Base-by-base conservation (phyloP, 345 rosid genomes). In the Salix arbutifolia region DNA sequence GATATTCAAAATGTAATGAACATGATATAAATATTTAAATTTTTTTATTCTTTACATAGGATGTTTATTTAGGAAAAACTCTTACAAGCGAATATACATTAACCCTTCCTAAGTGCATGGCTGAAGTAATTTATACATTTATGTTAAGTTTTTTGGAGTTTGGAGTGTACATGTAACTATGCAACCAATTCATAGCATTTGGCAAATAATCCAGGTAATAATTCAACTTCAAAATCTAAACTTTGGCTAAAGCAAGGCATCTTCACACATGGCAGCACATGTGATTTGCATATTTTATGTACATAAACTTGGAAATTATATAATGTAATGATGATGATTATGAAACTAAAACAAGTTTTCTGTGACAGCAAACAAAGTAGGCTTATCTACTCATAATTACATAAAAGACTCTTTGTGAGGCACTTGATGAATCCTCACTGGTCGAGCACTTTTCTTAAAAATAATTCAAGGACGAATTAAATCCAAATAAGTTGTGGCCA, bases 251-350 rank as follows among this genome's bases (percentile, higher is more conserved):
- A 58, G 64, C 50, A 42, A 50, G 40, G 62, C 31, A 70, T 70
- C 73, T 70, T 50, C 56, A 70, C 73, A 70, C 25, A 70, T 28
- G 73, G 73, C 0, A 46, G n/a, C 38, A 44, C 60, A 69, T 69
- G 58, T 16, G 7, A 30, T 18, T 46, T 30, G 42, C n/a, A 18
- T 48, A 70, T 18, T 70, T 70, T 48, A 8, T 3, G n/a, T 0
- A 3, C 18, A 44, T 25, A 5, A 46, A 16, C 40, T 25, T 30
- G 17, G 8, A 56, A 44, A 56, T 56, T 56, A 9, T 8, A 40
- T 40, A 40, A 40, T n/a, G 26, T n/a, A 10, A 23, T 58, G 5
- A 25, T 58, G 5, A 25, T 58, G 64, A n/a, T 58, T 23, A 23
- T 58, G 1, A 58, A 58, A 40, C 12, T 2, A 40, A 19, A 23